A percentile compares a stretch with the other conserved stretches of the same genome.
These are phyloP conservation scores for Capsicum baccatum DNA, from an alignment of 257 asterid genomes.

Conservation along the genomic window DNA sequence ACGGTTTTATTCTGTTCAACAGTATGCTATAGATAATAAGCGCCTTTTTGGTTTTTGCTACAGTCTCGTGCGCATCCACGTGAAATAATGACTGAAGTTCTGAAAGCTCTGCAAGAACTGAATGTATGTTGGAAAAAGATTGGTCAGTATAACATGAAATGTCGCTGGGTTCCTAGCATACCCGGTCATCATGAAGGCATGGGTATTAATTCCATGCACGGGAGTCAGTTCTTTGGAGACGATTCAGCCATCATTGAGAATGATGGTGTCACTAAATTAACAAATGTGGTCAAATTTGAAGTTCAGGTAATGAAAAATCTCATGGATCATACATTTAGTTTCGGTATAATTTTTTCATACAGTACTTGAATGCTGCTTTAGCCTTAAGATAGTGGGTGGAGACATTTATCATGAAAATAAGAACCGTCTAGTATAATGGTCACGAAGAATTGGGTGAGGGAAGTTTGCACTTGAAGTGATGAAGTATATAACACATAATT, in stretches of 20 bases:
- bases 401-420: not conserved
- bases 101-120: constrained; percentile 80
- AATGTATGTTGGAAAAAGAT: constrained; percentile 86
- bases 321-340: constrained; percentile 22
- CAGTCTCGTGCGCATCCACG: constrained; percentile 95
- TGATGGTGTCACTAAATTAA: constrained; percentile 48
- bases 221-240: constrained; percentile 54
- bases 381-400: not conserved
- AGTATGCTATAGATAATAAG: not conserved
- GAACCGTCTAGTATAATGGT: not conserved
- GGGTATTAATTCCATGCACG: constrained; percentile 52
- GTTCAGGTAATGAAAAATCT: constrained; percentile 64
- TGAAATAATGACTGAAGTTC: constrained; percentile 93
- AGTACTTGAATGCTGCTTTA: not conserved
- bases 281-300: constrained; percentile 82
- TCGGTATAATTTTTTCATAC: not conserved
- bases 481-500: not conserved
- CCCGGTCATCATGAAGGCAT: constrained; percentile 53
- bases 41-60: constrained; percentile 32
- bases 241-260: constrained; percentile 62
- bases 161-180: constrained; percentile 68
- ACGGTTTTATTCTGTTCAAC: constrained; percentile 7
- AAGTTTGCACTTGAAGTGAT: not conserved
- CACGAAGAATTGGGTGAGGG: constrained; percentile 14
- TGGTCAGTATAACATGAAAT: constrained; percentile 92